Evolutionary conservation across 352 stramenopile genomes (phyloP).

Genomic region (Phytophthora pseudosyringae): DNA sequence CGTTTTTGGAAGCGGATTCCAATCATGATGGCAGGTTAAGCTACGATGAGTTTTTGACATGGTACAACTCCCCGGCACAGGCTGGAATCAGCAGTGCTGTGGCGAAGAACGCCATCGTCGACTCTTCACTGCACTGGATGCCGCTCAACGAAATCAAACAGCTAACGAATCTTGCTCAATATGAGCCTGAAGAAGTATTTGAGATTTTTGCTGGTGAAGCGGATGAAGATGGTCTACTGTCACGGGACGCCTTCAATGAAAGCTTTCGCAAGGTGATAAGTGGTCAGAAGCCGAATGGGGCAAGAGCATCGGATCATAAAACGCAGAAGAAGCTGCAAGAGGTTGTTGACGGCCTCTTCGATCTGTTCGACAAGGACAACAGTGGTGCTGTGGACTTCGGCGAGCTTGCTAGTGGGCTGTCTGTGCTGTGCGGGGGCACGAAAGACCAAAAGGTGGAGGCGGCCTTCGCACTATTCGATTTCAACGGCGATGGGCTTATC

Average conservation of each 20-base stretch:
- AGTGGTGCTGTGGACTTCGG: conserved; percentile 85
- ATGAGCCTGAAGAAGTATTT: conserved; percentile 86
- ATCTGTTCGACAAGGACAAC: conserved; percentile 80
- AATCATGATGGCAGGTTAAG: conserved; percentile 85
- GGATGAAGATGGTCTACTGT: conserved; percentile 75
- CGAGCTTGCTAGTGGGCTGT: conserved; percentile 83
- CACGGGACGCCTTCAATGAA: conserved; percentile 72
- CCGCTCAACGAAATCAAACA: conserved; percentile 84
- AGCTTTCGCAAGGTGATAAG: conserved; percentile 80
- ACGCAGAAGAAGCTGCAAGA: conserved; percentile 58
- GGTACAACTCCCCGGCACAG: conserved; percentile 81
- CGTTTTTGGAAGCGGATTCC: conserved; percentile 83
- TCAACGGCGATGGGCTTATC: conserved; percentile 90
- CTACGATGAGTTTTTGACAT: conserved; percentile 89
- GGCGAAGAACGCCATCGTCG: conserved; percentile 74
- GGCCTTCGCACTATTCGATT: conserved; percentile 89
- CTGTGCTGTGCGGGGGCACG: conserved; percentile 82
- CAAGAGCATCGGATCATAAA: conserved; percentile 17
- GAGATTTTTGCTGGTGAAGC: conserved; percentile 85
- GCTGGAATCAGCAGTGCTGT: conserved; percentile 73
- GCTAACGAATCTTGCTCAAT: conserved; percentile 80
- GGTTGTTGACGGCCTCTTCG: conserved; percentile 75
- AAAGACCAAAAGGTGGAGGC: conserved; percentile 88
- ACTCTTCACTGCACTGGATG: conserved; percentile 84
- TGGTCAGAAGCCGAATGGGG: conserved; percentile 35